These are phyloP conservation scores for Anthracocystis walkeri DNA, from an alignment of 1,284 basidiomycete genomes.

Conservation along the genomic window DNA sequence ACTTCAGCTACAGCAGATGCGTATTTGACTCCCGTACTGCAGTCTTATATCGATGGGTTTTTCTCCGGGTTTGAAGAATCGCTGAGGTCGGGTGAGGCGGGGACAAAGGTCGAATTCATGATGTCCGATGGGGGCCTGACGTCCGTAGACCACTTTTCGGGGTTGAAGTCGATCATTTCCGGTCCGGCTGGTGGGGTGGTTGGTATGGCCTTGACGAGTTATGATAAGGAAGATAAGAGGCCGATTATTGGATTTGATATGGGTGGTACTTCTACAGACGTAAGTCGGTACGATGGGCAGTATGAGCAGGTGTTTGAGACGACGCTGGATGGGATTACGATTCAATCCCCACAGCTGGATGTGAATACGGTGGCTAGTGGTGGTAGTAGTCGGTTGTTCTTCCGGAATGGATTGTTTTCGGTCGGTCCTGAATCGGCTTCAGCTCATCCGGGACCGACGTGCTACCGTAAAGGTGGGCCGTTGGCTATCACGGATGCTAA, in stretches of 20 bases:
- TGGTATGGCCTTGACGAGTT: conserved; percentile 85
- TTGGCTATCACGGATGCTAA: conserved; percentile 69
- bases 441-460: conserved; percentile 66
- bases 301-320: conserved; percentile 92
- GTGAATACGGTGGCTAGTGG: conserved; percentile 69
- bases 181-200: conserved; percentile 91
- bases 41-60: conserved; percentile 89
- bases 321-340: conserved; percentile 87
- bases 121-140: conserved; percentile 79
- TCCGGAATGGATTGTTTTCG: conserved; percentile 66
- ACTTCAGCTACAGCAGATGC: conserved; percentile 94
- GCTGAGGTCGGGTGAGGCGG: conserved; percentile 72
- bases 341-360: conserved; percentile 81
- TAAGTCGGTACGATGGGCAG: conserved; percentile 84
- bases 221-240: conserved; percentile 77
- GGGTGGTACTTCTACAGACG: conserved; percentile 87
- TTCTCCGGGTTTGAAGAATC: conserved; percentile 86
- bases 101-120: conserved; percentile 68
- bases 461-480: conserved; percentile 68
- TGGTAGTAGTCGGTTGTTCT: conserved; percentile 65
- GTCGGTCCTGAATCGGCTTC: conserved; percentile 67
- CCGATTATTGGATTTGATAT: conserved; percentile 76
- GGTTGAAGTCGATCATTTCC: conserved; percentile 86
- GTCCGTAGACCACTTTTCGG: conserved; percentile 85
- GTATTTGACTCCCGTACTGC: conserved; percentile 90